phyloP scores from a whole-genome alignment of 305 asterid species.

The Fraxinus nigra region DNA sequence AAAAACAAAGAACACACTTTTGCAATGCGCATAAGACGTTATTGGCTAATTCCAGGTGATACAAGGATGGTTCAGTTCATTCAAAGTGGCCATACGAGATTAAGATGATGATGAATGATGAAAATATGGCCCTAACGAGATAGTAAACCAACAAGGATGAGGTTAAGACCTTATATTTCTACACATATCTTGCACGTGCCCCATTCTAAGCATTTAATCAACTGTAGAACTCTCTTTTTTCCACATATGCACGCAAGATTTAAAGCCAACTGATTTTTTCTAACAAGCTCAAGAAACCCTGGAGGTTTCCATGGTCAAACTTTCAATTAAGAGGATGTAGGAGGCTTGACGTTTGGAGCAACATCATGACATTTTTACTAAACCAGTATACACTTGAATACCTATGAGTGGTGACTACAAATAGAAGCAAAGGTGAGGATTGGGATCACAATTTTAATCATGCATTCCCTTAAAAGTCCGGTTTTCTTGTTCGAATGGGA shows the following conservation, averaged over 20 bases:
- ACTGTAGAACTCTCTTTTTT: background rate
- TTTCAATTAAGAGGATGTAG: background rate
- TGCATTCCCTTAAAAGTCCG: conserved; percentile 1
- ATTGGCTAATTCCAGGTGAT: background rate
- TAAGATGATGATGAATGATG: background rate
- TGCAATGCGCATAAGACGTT: background rate
- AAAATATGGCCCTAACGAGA: background rate
- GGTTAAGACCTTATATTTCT: background rate
- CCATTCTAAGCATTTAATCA: background rate
- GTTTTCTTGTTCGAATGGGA: background rate
- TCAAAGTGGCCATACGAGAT: background rate
- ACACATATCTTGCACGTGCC: background rate
- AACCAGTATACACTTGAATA: background rate
- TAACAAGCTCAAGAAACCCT: background rate
- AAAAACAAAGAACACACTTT: background rate
- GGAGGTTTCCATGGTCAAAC: background rate
- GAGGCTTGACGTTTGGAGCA: background rate
- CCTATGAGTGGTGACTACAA: background rate
- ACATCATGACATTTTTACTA: background rate
- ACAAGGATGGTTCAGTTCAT: background rate
- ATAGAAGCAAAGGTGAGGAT: background rate
- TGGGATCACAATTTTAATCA: background rate
- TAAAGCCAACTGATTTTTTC: background rate
- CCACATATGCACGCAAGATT: background rate
- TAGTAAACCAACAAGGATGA: background rate